Evolutionary conservation across 768 basidiomycete species (phyloP).

Genomic region (Lanmaoa pseudosensibilis): DNA sequence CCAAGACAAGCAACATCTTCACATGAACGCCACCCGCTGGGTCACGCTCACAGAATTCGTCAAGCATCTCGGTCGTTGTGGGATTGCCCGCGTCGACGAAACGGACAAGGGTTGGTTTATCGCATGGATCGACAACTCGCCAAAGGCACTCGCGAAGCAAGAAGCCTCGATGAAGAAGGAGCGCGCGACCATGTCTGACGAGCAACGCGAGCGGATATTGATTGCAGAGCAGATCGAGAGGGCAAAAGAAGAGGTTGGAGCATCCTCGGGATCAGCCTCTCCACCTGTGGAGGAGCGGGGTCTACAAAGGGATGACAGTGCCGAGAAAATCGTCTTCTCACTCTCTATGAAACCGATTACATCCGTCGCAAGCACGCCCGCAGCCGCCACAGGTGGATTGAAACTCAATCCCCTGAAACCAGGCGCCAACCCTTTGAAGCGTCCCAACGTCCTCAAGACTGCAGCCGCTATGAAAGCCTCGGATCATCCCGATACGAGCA

Average conservation of each 20-base stretch:
- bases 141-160: conserved; percentile 88
- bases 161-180: conserved; percentile 92
- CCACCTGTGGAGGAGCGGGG: conserved; percentile 51
- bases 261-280: conserved; percentile 32
- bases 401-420: conserved; percentile 55
- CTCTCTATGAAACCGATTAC: conserved; percentile 56
- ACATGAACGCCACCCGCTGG: conserved; percentile 99
- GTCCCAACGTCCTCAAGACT: conserved; percentile 73
- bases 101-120: conserved; percentile 99
- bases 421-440: conserved; percentile 63
- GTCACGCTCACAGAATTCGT: conserved; percentile 95
- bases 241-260: conserved; percentile 52
- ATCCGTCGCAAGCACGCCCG: conserved; percentile 27
- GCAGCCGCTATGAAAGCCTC: conserved; percentile 34
- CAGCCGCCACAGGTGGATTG: conserved; percentile 41
- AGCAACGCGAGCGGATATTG: conserved; percentile 86
- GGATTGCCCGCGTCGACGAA: conserved; percentile 92
- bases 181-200: conserved; percentile 86
- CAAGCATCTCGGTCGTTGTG: conserved; percentile 83
- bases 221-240: conserved; percentile 94
- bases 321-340: conserved; percentile 75
- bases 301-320: conserved; percentile 68
- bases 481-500: conserved; percentile 32
- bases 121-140: conserved; percentile 95
- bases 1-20: conserved; percentile 86